Conservation (phyloP, 2,329 filamentous ascomycete genomes). For the Penicillium sp. region DNA sequence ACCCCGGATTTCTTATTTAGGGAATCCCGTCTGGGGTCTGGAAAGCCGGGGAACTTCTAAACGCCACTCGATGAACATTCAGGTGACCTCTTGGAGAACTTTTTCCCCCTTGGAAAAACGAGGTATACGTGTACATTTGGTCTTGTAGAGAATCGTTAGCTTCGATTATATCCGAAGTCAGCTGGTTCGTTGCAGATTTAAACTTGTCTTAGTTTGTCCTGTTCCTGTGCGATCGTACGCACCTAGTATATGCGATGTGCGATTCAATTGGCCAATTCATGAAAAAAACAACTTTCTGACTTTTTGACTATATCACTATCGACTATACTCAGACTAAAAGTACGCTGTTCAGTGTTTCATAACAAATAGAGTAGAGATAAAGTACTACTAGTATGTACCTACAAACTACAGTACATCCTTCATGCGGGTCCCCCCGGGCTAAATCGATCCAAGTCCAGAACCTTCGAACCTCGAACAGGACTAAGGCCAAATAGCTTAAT, state of each 20-base stretch:
- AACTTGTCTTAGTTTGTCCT: not conserved
- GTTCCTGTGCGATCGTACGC: constrained; percentile 6
- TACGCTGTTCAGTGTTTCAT: too few relatives aligned
- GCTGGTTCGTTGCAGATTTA: constrained; percentile 6
- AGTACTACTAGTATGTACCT: too few relatives aligned
- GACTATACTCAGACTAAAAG: too few relatives aligned
- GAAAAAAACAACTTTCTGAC: too few relatives aligned
- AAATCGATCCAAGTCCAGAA: not conserved
- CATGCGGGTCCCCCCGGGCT: not conserved
- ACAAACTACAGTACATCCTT: too few relatives aligned
- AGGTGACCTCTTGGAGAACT: constrained; percentile 1
- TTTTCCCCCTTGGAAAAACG: not conserved
- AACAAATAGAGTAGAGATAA: too few relatives aligned
- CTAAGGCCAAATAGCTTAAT: too few relatives aligned
- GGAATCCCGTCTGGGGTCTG: constrained; percentile 8
- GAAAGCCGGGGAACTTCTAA: constrained; percentile 3
- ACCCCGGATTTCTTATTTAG: constrained; percentile 10
- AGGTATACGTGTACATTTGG: not conserved
- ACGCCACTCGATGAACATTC: constrained; percentile 6
- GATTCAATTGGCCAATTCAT: constrained; percentile 7
- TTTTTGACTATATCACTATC: too few relatives aligned
- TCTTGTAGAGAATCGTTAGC: constrained; percentile 6
- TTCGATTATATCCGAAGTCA: constrained; percentile 3
- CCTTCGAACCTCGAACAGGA: too few relatives aligned
- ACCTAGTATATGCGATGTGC: too few relatives aligned